Percentiles rank a stretch among this genome's conserved stretches.
Evolutionary conservation across 2,329 filamentous ascomycete genomes (phyloP).

Genomic region (Fusarium albosuccineum): DNA sequence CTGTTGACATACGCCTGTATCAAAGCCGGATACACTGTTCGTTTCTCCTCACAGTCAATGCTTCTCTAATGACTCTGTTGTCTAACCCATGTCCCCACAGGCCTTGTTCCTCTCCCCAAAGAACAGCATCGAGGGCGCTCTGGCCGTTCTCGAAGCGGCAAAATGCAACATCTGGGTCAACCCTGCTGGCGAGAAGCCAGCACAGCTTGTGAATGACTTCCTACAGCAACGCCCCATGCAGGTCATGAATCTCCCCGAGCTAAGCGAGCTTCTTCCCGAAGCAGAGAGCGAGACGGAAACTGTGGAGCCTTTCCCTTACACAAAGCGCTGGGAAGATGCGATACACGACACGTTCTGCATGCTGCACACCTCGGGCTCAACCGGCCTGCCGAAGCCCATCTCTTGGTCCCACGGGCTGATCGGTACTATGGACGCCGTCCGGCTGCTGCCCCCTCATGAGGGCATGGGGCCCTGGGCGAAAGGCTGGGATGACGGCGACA

Average conservation of each 20-base stretch:
- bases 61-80: no score
- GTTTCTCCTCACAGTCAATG: neutral
- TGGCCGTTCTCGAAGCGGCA: constrained; percentile 49
- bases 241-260: constrained; percentile 45
- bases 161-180: constrained; percentile 51
- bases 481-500: constrained; percentile 47
- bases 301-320: constrained; percentile 45
- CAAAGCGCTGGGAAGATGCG: neutral
- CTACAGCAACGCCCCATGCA: constrained; percentile 44
- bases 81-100: constrained; percentile 45
- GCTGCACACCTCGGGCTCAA: constrained; percentile 59
- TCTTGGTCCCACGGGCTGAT: constrained; percentile 50
- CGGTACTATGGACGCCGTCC: constrained; percentile 53
- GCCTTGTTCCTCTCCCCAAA: constrained; percentile 51
- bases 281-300: constrained; percentile 10
- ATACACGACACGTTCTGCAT: constrained; percentile 25
- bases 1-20: no score
- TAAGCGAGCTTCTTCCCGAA: constrained; percentile 45
- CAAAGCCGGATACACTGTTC: no score
- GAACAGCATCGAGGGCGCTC: constrained; percentile 50
- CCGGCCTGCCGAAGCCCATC: constrained; percentile 58
- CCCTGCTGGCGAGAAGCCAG: constrained; percentile 33
- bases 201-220: constrained; percentile 41
- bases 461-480: constrained; percentile 50
- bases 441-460: constrained; percentile 49